phyloP scores from a whole-genome alignment of 2,329 filamentous ascomycete species.

The Emmonsiellopsis sp. region DNA sequence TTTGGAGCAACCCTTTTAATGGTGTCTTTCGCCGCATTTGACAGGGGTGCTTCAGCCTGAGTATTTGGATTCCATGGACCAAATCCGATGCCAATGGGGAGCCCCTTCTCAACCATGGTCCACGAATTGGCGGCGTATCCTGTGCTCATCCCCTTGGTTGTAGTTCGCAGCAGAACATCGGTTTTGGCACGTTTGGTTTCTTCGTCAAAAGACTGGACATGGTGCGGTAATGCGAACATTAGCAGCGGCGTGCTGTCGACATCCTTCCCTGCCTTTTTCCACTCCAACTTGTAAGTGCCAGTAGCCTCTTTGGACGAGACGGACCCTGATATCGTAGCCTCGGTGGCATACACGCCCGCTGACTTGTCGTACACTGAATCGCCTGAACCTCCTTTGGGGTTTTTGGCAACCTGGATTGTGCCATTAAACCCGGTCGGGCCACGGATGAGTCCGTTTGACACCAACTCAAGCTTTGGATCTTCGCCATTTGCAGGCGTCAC shows the following conservation, averaged over 20 bases:
- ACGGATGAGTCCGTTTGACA: constrained; percentile 56
- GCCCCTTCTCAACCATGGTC: constrained; percentile 65
- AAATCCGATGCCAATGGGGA: constrained; percentile 69
- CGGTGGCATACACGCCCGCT: constrained; percentile 63
- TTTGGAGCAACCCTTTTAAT: constrained; percentile 56
- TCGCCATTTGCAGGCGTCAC: constrained; percentile 51
- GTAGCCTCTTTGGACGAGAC: constrained; percentile 41
- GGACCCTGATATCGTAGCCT: constrained; percentile 56
- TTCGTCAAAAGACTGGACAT: constrained; percentile 63
- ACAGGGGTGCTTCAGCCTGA: constrained; percentile 31
- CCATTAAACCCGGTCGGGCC: constrained; percentile 64
- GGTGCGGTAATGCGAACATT: constrained; percentile 86
- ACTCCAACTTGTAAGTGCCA: constrained; percentile 67
- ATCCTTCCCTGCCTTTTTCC: constrained; percentile 59
- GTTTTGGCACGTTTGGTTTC: constrained; percentile 43
- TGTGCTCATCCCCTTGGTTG: constrained; percentile 74
- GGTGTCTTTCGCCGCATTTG: constrained; percentile 44
- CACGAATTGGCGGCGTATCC: constrained; percentile 64
- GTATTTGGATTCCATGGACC: constrained; percentile 60
- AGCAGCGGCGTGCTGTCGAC: constrained; percentile 50
- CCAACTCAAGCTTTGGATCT: constrained; percentile 58
- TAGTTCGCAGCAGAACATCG: constrained; percentile 59
- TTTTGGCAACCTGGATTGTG: constrained; percentile 73
- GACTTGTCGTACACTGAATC: constrained; percentile 67
- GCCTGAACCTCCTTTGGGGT: constrained; percentile 47